Percentiles rank a stretch among this genome's conserved stretches.
Conservation (phyloP, 768 basidiomycete species). For the Mycena albidolilacea region DNA sequence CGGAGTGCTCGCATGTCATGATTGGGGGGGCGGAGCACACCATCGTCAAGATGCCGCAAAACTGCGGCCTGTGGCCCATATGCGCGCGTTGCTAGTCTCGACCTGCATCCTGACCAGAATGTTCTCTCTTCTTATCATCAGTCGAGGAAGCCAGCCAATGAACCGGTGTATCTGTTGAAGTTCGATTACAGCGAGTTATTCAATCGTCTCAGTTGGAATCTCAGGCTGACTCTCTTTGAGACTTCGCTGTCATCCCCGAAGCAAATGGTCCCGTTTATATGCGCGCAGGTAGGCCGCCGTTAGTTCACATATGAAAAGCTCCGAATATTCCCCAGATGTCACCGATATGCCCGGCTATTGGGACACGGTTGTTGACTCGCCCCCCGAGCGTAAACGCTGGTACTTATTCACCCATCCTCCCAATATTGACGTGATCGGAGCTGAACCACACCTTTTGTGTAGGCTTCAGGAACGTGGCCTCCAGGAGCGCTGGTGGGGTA, state of each 20-base stretch:
- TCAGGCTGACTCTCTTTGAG: background rate
- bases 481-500: slow-evolving; percentile 43
- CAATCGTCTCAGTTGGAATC: background rate
- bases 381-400: slow-evolving; percentile 37
- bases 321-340: background rate
- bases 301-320: no score
- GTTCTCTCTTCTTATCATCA: slow-evolving; percentile 33
- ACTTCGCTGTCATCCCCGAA: slow-evolving; percentile 39
- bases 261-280: slow-evolving; percentile 31
- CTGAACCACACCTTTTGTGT: background rate
- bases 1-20: slow-evolving; percentile 42
- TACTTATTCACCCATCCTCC: slow-evolving; percentile 28
- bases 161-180: slow-evolving; percentile 39
- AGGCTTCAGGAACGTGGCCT: slow-evolving; percentile 24
- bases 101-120: slow-evolving; percentile 40
- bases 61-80: slow-evolving; percentile 47
- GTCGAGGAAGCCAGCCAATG: slow-evolving; percentile 36
- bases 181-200: slow-evolving; percentile 39
- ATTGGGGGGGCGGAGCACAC: slow-evolving; percentile 43
- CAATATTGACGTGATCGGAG: background rate
- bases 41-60: slow-evolving; percentile 44
- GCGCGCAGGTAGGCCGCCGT: slow-evolving; percentile 24
- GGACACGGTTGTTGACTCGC: slow-evolving; percentile 39
- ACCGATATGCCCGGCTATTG: slow-evolving; percentile 37
- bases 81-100: slow-evolving; percentile 42